Evolutionary conservation across 2,329 filamentous ascomycete genomes (phyloP), one percentile per base, ranked within the genome.

Genomic region (Verticillium nonalfalfae): DNA sequence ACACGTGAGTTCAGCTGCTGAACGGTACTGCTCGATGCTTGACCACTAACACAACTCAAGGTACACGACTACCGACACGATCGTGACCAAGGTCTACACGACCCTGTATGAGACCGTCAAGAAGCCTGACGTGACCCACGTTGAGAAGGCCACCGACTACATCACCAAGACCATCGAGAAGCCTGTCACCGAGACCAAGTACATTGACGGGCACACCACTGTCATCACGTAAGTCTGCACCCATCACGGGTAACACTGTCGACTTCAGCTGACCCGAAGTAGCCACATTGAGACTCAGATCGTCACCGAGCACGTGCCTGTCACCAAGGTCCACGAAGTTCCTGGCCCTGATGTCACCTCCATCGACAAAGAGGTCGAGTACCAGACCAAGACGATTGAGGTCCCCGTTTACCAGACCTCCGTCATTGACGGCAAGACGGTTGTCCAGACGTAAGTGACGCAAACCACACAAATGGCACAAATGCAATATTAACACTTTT

Each of bases 361-460:
- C 21, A 77, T 74, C 0, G 70, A 73, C 34, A 71, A 71, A 21
- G 72, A 73, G 11, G 71, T 78, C 9, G 71, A 71, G 18, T 77
- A 79, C 67, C 73, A 69, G 9, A 81, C 79, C 4, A 60, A 75
- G 39, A 82, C 79, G 14, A 74, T 72, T 14, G 70, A 80, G 14
- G 79, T 76, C 68, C 76, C 78, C 7, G 67, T 81, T 11, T 81
- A 79, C 1, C 72, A 78, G 66, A 77, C 76, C 56, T 76, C 74
- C 68, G 79, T 76, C 1, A 60, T 80, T 4, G 74, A 68, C 35
- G 81, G 81, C 35, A 67, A 72, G 54, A 75, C 74, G 2, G 69
- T 78, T 1, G 69, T 77, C 0, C 40, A 50, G 40, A 50, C 40
- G 40, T 50, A 18, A 50, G 40, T 50, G 9, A 9, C 10, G 18